Conservation (phyloP, 805 yeast species). For the Hanseniaspora osmophila region DNA sequence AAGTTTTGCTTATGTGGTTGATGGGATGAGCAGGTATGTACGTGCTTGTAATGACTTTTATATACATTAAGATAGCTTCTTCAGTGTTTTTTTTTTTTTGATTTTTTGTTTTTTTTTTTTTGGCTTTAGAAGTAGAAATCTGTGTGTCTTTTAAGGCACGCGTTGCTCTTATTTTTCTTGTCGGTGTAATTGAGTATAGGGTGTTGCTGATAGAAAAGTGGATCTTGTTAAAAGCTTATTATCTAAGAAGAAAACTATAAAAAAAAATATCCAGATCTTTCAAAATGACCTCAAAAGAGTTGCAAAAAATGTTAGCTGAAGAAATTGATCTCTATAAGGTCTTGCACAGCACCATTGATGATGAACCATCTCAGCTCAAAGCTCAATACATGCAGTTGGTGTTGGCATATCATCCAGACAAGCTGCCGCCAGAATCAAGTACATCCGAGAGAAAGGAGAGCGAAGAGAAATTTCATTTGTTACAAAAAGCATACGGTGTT, state of each 20-base stretch:
- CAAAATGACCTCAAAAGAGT: neutral
- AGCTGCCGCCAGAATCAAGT: neutral
- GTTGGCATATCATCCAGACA: neutral
- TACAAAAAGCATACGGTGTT: neutral
- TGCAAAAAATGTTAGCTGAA: neutral
- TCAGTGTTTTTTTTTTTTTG: neutral
- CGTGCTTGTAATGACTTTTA: neutral
- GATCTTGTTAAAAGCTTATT: no score
- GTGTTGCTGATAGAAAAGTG: no score
- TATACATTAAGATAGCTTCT: no score
- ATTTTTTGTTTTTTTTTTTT: no score
- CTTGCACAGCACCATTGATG: neutral
- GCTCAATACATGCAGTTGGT: neutral
- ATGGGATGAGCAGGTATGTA: conserved; percentile 26
- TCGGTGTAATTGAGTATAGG: no score
- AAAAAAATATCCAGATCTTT: neutral
- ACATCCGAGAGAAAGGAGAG: neutral
- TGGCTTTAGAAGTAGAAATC: no score
- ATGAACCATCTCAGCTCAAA: neutral
- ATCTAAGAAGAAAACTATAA: no score
- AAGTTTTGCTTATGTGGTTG: conserved; percentile 60
- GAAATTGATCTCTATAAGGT: neutral
- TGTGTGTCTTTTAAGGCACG: no score
- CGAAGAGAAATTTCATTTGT: neutral
- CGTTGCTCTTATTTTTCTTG: no score